A percentile compares a stretch with the other conserved stretches of the same genome.
These are phyloP conservation scores for Paraphoma chrysanthemicola DNA, from an alignment of 2,329 filamentous ascomycete genomes.

Conservation along the genomic window DNA sequence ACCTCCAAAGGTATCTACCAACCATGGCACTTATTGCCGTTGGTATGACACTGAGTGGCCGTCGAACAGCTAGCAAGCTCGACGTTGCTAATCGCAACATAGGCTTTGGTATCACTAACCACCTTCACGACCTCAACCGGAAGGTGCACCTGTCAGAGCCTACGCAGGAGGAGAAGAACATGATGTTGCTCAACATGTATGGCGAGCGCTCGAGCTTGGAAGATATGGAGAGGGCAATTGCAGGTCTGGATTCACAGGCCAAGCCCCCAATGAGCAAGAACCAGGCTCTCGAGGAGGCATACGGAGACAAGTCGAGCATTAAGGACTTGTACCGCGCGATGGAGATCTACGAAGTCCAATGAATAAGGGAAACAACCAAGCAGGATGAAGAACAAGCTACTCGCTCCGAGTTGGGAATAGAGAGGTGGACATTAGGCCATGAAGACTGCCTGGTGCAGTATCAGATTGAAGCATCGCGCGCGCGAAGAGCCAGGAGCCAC, in stretches of 20 bases:
- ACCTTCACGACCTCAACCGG: conserved; percentile 40
- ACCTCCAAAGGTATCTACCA: conserved; percentile 36
- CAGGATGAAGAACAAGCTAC: conserved; percentile 1
- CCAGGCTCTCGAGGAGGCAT: conserved; percentile 54
- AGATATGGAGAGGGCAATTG: conserved; percentile 41
- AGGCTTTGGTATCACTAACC: conserved; percentile 40
- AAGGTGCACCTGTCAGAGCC: conserved; percentile 30
- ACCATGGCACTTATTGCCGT: conserved; percentile 43
- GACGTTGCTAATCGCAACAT: conserved; percentile 41
- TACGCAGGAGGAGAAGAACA: conserved; percentile 41
- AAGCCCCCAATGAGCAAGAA: conserved; percentile 45
- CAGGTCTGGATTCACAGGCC: conserved; percentile 33
- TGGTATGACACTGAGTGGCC: conserved; percentile 33
- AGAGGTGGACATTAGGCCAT: too few species aligned
- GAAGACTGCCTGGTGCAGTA: background rate
- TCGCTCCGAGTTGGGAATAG: conserved; percentile 12
- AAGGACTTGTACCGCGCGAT: conserved; percentile 54
- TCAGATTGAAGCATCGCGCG: conserved; percentile 5
- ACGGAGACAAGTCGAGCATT: conserved; percentile 53
- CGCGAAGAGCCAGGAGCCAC: conserved; percentile 18
- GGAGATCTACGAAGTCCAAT: conserved; percentile 53
- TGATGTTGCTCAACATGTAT: conserved; percentile 38
- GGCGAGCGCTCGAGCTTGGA: conserved; percentile 41
- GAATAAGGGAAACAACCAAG: conserved; percentile 11
- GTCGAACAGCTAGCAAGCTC: conserved; percentile 34